A percentile compares a stretch with the other conserved stretches of the same genome.
Conservation (phyloP, 83 land plant genomes). For the Larix sibirica region DNA sequence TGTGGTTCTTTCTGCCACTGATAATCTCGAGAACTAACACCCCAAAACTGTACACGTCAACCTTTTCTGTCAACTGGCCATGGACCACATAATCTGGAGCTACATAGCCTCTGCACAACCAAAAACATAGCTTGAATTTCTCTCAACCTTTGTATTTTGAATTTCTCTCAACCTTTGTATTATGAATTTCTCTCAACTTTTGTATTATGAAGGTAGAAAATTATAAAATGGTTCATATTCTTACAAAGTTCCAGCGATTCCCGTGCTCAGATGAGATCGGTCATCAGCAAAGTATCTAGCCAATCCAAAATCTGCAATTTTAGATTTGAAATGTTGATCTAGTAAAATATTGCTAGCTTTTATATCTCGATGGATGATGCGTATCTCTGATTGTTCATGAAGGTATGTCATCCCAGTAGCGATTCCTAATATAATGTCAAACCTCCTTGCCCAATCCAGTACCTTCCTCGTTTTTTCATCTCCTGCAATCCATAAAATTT, state of each 20-base stretch:
- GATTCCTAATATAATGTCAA: neutral
- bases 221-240: too few relatives aligned
- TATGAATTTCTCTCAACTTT: too few relatives aligned
- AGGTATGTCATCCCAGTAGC: neutral
- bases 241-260: conserved; percentile 31
- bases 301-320: conserved; percentile 14
- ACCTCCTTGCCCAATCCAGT: neutral
- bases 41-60: conserved; percentile 20
- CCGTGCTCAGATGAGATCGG: conserved; percentile 38
- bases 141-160: neutral
- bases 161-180: neutral
- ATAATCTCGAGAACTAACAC: conserved; percentile 12
- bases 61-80: conserved; percentile 5
- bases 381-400: neutral
- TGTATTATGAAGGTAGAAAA: too few relatives aligned
- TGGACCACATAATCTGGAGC: conserved; percentile 14
- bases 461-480: neutral
- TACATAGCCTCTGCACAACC: conserved; percentile 1
- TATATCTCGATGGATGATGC: neutral
- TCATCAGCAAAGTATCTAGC: conserved; percentile 31
- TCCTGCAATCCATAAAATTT: too few relatives aligned
- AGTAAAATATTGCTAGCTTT: neutral
- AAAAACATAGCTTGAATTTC: too few relatives aligned
- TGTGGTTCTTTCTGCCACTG: conserved; percentile 1
- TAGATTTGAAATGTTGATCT: neutral